These are phyloP conservation scores for Filobasidium wieringae DNA, from an alignment of 768 basidiomycete species.

Conservation along the genomic window DNA sequence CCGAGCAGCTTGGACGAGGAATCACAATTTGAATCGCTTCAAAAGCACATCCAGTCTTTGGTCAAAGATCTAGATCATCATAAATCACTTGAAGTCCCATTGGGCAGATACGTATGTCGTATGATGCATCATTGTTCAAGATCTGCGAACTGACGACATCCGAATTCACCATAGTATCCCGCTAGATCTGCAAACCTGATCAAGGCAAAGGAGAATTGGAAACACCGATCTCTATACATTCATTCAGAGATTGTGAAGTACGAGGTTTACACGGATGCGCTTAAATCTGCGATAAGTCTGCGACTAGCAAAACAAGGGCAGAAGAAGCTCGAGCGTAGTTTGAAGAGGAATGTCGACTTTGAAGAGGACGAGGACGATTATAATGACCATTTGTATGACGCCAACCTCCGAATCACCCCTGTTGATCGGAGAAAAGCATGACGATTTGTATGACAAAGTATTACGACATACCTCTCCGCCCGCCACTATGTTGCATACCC, in stretches of 20 bases:
- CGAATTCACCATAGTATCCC: constrained; percentile 60
- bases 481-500: too few relatives aligned
- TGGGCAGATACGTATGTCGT: constrained; percentile 58
- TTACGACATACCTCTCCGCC: too few relatives aligned
- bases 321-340: constrained; percentile 51
- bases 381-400: background rate
- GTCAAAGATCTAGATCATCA: constrained; percentile 71
- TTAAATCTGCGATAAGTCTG: constrained; percentile 68
- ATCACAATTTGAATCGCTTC: constrained; percentile 74
- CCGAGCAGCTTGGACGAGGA: constrained; percentile 85
- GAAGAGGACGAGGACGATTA: constrained; percentile 5
- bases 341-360: background rate
- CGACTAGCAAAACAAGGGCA: constrained; percentile 83
- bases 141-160: background rate
- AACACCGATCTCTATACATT: constrained; percentile 76
- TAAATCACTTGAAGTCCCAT: constrained; percentile 68
- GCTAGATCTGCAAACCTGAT: constrained; percentile 58
- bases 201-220: constrained; percentile 83
- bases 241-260: constrained; percentile 91
- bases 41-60: constrained; percentile 63
- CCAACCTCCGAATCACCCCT: background rate
- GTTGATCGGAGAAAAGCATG: background rate
- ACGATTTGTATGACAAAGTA: too few relatives aligned
- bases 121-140: background rate
- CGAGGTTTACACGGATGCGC: constrained; percentile 82